Evolutionary conservation across 108 stramenopile genomes (phyloP), one percentile per base, ranked within the genome.

Genomic region (Ochromonas danica): DNA sequence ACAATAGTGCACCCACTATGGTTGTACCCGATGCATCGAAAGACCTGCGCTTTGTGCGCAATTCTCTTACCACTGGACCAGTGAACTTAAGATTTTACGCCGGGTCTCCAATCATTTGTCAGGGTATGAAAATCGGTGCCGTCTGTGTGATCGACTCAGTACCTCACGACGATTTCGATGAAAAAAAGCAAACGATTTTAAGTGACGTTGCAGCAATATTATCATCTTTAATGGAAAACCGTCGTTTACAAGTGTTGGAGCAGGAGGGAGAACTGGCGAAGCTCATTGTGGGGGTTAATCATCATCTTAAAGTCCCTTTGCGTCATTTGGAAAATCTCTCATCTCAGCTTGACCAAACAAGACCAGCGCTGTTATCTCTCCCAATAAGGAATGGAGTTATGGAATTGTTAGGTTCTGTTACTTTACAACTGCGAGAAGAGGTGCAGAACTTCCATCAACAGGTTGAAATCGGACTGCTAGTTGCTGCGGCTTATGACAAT

Each of bases 21-120:
- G 35, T 75, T 57, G 72, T 75, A 14, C 72, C 38, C 38, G 72
- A 75, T 75, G 45, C 51, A 31, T 28, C 6, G 36, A 42, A 75
- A 36, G 72, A 75, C 31, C 40, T 14, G 6, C 51, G 51, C 6
- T 75, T 75, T 75, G 36, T 33, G 31, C 6, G 38, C 36, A 75
- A 75, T 33, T 22, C 43, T 6, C 31, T 75, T 42, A 33, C 38
- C 3, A 36, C 31, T 75, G 72, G 72, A 17, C 40, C 72, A 14
- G 14, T 22, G 6, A 14, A 33, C 51, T 27, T 36, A 75, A 75
- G 35, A 33, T 75, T 75, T 75, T 75, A 75, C 31, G 72, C 72
- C 22, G 72, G 72, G 6, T 6, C 72, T 6, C 45, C 72, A 14
- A 10, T 75, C 17, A 75, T 42, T 30, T n/a, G 14, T 42, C 6